A percentile compares a stretch with the other conserved stretches of the same genome.
These are phyloP conservation scores for Simplicillium aogashimaense DNA, from an alignment of 2,329 filamentous ascomycete species.

Conservation along the genomic window DNA sequence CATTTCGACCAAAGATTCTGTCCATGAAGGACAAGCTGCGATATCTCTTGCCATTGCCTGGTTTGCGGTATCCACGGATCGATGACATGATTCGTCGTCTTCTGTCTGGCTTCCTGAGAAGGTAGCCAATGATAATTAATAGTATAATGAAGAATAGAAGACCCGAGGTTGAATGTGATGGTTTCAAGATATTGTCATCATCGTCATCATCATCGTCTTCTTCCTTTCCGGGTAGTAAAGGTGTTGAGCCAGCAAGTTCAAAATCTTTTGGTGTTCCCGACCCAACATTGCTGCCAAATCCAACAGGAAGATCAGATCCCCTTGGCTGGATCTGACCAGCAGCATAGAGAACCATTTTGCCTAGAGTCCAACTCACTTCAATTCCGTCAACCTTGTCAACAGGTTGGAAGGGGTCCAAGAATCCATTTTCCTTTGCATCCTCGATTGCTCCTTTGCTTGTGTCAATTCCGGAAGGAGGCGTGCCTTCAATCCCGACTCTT, in stretches of 20 bases:
- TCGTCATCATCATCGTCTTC: conserved; percentile 32
- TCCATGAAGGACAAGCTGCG: conserved; percentile 32
- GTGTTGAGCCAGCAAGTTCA: conserved; percentile 62
- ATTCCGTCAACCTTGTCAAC: conserved; percentile 85
- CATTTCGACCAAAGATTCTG: conserved; percentile 55
- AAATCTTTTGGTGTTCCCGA: conserved; percentile 64
- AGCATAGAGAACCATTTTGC: conserved; percentile 93
- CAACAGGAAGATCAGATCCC: conserved; percentile 58
- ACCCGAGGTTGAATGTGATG: conserved; percentile 60
- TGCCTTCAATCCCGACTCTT: conserved; percentile 65
- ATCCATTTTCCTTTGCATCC: conserved; percentile 62
- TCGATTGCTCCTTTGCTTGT: conserved; percentile 61
- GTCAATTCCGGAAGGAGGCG: conserved; percentile 46
- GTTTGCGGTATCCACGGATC: conserved; percentile 22
- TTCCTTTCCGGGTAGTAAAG: conserved; percentile 15
- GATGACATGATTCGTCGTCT: conserved; percentile 29
- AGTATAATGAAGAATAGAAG: conserved; percentile 71
- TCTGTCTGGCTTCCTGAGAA: conserved; percentile 73
- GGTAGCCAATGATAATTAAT: conserved; percentile 56
- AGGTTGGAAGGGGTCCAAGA: conserved; percentile 78
- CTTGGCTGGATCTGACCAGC: conserved; percentile 72
- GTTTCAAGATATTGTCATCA: conserved; percentile 49
- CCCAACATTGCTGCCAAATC: conserved; percentile 79
- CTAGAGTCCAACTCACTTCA: conserved; percentile 94
- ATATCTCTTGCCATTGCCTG: conserved; percentile 33